Conservation (phyloP, 345 rosid species). For the Citrus maxima region DNA sequence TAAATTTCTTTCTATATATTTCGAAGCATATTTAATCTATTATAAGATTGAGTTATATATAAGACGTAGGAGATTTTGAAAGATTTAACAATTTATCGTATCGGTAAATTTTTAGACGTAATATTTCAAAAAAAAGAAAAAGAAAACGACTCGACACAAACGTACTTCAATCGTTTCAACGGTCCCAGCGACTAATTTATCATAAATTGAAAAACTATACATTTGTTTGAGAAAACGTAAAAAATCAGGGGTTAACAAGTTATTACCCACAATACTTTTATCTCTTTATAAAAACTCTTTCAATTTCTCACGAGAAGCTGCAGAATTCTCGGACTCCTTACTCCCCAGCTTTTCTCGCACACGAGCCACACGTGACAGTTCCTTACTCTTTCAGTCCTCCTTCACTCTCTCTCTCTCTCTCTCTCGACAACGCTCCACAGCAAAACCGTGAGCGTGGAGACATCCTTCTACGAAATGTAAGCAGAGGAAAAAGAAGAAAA, state of each 20-base stretch:
- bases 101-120: too few relatives aligned
- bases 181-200: background rate
- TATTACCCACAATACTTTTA: background rate
- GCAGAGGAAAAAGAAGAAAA: too few relatives aligned
- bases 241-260: background rate
- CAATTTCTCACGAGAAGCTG: conserved; percentile 7
- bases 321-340: background rate
- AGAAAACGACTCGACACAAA: too few relatives aligned
- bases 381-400: background rate
- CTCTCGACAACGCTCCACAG: background rate
- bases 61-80: too few relatives aligned
- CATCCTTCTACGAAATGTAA: too few relatives aligned
- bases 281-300: background rate
- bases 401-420: background rate
- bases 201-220: too few relatives aligned
- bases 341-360: background rate
- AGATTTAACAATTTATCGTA: too few relatives aligned
- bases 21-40: too few relatives aligned
- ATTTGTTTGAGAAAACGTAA: background rate
- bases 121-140: too few relatives aligned
- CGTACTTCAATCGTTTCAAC: too few relatives aligned
- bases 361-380: conserved; percentile 3
- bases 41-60: too few relatives aligned
- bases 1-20: too few relatives aligned
- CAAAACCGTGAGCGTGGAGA: background rate